phyloP scores from a whole-genome alignment of 169 alveolate genomes.

The Theileria parva region DNA sequence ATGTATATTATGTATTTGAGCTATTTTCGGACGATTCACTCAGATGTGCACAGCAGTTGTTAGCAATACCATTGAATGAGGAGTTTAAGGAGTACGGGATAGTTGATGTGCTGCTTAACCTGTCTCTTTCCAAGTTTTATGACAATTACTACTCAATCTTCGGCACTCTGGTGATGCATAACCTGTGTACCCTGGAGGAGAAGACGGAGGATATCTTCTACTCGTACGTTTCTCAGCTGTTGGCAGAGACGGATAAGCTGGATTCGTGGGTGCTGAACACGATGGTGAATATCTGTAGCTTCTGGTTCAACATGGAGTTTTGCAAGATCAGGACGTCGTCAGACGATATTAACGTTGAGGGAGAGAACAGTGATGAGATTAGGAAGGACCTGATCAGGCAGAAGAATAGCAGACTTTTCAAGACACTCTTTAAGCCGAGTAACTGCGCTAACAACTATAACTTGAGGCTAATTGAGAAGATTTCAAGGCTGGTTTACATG shows the following conservation, averaged over 20 bases:
- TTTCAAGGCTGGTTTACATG: conserved; percentile 55
- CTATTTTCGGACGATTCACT: conserved; percentile 44
- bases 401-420: conserved; percentile 41
- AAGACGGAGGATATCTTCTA: conserved; percentile 30
- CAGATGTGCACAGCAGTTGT: conserved; percentile 54
- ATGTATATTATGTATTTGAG: conserved; percentile 36
- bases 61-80: conserved; percentile 49
- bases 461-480: conserved; percentile 44
- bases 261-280: conserved; percentile 42
- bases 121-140: conserved; percentile 32
- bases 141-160: conserved; percentile 31
- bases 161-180: conserved; percentile 48
- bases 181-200: conserved; percentile 48
- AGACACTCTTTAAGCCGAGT: conserved; percentile 22
- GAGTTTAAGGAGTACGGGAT: conserved; percentile 44
- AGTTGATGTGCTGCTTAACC: conserved; percentile 49
- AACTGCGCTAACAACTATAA: conserved; percentile 20
- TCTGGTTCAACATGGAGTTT: conserved; percentile 62
- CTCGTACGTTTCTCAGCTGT: conserved; percentile 23
- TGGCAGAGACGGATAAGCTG: conserved; percentile 16
- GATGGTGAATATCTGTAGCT: conserved; percentile 25
- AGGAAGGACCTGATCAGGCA: conserved; percentile 37
- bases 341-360: conserved; percentile 31
- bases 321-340: conserved; percentile 47
- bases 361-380: conserved; percentile 13